Base-by-base conservation (phyloP, 116 monocot species). In the Papilionanthe hybrid region DNA sequence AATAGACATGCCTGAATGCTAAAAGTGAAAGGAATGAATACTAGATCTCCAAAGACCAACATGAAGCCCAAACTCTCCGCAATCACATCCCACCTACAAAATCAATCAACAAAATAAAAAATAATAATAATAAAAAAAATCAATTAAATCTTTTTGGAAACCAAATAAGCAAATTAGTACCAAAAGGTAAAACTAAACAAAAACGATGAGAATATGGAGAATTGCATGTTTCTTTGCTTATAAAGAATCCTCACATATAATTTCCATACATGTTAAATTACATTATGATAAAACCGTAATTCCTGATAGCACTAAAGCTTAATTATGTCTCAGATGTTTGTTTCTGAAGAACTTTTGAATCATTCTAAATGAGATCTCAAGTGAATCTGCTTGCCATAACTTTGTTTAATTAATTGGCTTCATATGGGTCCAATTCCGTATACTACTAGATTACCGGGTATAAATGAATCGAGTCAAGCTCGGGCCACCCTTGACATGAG, bases 1-100 rank as follows among this genome's bases (percentile, higher is more conserved):
- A 44, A 20, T 44, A 22, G 9, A 19, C 58, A 73, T 87, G 76
- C 97, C 94, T 97, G 97, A 76, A 97, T 94, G 72, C 87, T 94
- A 79, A 97, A 97, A 55, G 94, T 94, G 86, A 97, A 97, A 77
- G 97, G 97, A 77, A 97, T 91, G 83, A 94, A 97, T 75, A 97
- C 97, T 43, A 97, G 82, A 86, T 97, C 97, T 15, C 97, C 94
- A 82, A 97, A 97, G 7, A 97, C 92, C 82, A 97, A 81, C 97
- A 97, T 97, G 84, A 87, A 94, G 77, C 97, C 97, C 84, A 97
- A 81, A 41, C 87, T 88, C 85, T 97, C 97, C 41, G 94, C 94
- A 83, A 97, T 97, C 29, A 97, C 94, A 80, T 97, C 97, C 97
- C 97, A 97, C 75, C 97, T 97, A 75, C 53, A 28, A 57, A 65